phyloP scores from a whole-genome alignment of 2,329 filamentous ascomycete species.

The Dactylella cylindrospora region DNA sequence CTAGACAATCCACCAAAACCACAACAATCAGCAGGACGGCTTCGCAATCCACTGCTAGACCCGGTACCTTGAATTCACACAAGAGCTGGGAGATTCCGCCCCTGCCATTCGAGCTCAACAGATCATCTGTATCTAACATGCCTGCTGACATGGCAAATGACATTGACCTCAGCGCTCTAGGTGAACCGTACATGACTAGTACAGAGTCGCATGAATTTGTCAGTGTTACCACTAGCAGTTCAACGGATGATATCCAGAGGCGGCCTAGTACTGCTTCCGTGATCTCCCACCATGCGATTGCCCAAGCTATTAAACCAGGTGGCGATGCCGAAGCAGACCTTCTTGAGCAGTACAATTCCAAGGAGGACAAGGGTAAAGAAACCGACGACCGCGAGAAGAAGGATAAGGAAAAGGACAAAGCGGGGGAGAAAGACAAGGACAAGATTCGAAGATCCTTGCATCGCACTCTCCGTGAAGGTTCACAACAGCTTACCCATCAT shows the following conservation, averaged over 20 bases:
- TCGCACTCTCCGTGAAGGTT: conserved; percentile 81
- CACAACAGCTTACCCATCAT: conserved; percentile 65
- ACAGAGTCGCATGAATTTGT: conserved; percentile 35
- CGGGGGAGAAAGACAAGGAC: conserved; percentile 50
- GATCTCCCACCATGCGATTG: conserved; percentile 43
- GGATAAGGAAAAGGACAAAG: conserved; percentile 47
- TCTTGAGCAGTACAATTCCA: conserved; percentile 21
- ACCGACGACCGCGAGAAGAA: conserved; percentile 52
- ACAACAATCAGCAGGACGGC: conserved; percentile 40
- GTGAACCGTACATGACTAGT: conserved; percentile 39
- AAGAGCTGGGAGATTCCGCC: conserved; percentile 35
- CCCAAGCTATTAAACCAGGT: conserved; percentile 44
- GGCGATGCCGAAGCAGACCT: conserved; percentile 43
- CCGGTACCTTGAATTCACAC: conserved; percentile 22
- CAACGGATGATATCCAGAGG: conserved; percentile 20
- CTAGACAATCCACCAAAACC: conserved; percentile 26
- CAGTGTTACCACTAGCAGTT: conserved; percentile 34
- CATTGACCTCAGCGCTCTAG: conserved; percentile 39
- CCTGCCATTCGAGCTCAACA: conserved; percentile 37
- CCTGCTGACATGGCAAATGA: conserved; percentile 14
- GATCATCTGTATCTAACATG: not conserved
- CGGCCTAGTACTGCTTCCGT: conserved; percentile 23
- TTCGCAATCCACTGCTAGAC: conserved; percentile 36
- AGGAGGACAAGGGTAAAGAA: conserved; percentile 49
- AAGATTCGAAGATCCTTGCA: conserved; percentile 84